Base-by-base conservation (phyloP, 2,329 filamentous ascomycete genomes). In the Daldinia sp. region DNA sequence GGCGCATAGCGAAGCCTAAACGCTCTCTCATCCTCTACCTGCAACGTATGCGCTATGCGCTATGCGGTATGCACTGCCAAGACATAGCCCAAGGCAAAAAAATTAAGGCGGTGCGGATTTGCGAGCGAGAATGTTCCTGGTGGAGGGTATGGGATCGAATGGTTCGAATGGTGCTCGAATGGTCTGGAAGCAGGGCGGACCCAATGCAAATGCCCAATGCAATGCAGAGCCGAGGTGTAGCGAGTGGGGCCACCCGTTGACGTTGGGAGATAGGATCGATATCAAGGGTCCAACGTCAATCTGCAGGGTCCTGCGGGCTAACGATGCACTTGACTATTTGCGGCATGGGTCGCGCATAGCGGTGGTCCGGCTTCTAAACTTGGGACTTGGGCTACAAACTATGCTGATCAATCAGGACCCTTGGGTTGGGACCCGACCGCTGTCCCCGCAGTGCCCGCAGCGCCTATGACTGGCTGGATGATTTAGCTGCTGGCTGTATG, bases 281-380 rank as follows among this genome's bases (percentile, higher is more conserved):
- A 54, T 65, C 73, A 74, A 75, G 74, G 71, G 74, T 75, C 74
- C 73, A 75, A 72, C 70, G 60, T 73, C 70, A 67, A 71, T 74
- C 72, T 72, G 74, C 75, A 77, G 75, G 75, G 75, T 71, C 75
- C 73, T 75, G 73, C 68, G 70, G 70, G 70, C 62, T 63, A 68
- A 56, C 20, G 33, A 65, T 62, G 69, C 69, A 67, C 10, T 62
- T 63, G 61, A 64, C 69, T 65, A 68, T 67, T 72, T 70, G 54
- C 56, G 67, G 69, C 67, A 72, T 72, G 62, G 61, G 62, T 63
- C 39, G 53, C 39, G 26, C 60, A 53, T 58, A 59, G 59, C 51
- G 53, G 51, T 65, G 55, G 62, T 39, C 56, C 68, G 63, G 53
- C 56, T 61, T 53, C 35, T 50, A 57, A 23, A 23, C 20, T 23